A percentile compares a stretch with the other conserved stretches of the same genome.
Evolutionary conservation across 139 green algal species (phyloP).

Genomic region (Tetradesmus lagerheimii): DNA sequence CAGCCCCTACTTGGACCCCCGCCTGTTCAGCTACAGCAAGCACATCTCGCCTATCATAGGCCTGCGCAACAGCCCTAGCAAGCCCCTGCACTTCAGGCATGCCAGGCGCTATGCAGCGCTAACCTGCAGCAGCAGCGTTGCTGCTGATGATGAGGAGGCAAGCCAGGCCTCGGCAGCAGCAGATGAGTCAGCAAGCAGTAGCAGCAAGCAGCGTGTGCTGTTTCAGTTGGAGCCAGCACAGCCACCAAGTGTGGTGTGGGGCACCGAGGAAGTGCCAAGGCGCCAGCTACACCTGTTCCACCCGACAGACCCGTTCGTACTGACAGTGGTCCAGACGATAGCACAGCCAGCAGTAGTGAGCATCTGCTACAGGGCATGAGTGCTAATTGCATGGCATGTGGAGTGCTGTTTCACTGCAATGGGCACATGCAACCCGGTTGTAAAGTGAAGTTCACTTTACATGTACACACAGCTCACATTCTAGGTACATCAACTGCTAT

Average conservation of each 20-base stretch:
- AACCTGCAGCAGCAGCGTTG: neutral
- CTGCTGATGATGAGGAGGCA: neutral
- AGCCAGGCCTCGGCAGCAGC: neutral
- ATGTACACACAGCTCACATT: no score
- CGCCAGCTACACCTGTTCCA: slow-evolving; percentile 47
- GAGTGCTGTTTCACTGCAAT: no score
- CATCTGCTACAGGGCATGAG: slow-evolving; percentile 19
- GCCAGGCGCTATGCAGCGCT: slow-evolving; percentile 9
- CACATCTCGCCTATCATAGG: slow-evolving; percentile 42
- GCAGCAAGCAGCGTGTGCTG: slow-evolving; percentile 21
- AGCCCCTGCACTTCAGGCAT: slow-evolving; percentile 17
- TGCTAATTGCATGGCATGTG: no score
- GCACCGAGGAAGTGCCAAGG: slow-evolving; percentile 25
- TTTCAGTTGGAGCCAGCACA: slow-evolving; percentile 16
- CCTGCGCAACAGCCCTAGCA: slow-evolving; percentile 21
- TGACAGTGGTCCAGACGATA: slow-evolving; percentile 44
- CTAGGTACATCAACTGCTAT: no score
- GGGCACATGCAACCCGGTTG: no score
- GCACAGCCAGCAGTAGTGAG: slow-evolving; percentile 12
- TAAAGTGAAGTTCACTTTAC: no score
- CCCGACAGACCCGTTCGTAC: slow-evolving; percentile 41
- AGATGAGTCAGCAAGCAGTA: neutral
- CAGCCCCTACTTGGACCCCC: slow-evolving; percentile 44
- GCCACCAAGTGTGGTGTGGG: slow-evolving; percentile 29
- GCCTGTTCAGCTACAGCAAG: slow-evolving; percentile 41